Evolutionary conservation across 1,284 basidiomycete species (phyloP), one percentile per base, ranked within the genome.

Genomic region (Prillingera fragicola): DNA sequence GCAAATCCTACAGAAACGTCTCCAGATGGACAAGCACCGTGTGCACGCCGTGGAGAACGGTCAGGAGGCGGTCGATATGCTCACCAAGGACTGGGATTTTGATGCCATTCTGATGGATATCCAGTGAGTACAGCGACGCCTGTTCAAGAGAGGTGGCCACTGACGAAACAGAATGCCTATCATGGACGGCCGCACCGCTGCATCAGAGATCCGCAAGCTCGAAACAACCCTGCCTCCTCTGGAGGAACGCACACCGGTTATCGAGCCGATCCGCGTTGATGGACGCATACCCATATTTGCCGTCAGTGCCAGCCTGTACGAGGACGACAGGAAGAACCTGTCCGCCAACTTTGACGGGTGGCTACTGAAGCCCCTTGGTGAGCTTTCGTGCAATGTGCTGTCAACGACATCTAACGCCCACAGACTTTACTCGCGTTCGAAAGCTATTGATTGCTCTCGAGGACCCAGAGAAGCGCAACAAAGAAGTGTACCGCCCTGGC

Each of bases 21-120:
- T 90, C 19, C 71, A 73, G 13, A 73, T 81, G 49, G 82, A 82
- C 57, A 83, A 83, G 0, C 84, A 88, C 58, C 73, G 63, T 10
- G 82, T 87, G 2, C 72, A 82, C 19, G 78, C 78, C 35, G 81
- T 81, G 0, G 81, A 79, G 4, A 87, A 89, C 56, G 86, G 87
- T 5, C 84, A 85, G 66, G 84, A 88, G 61, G 82, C 80, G 0
- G 73, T 87, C 2, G 80, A 84, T 33, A 74, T 74, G 46, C 73
- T 88, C 24, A 64, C 76, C 43, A 57, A 65, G 0, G 84, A 88
- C 62, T 58, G 60, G 59, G 73, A 75, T 25, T 74, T 79, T 14
- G 86, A 91, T 62, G 79, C 77, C 37, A 75, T 89, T 15, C 73
- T 91, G 42, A 89, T 89, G 87, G 86, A 89, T 65, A 81, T 89